phyloP scores from a whole-genome alignment of 495 filamentous ascomycete species.

The Trichoderma asperelloides region DNA sequence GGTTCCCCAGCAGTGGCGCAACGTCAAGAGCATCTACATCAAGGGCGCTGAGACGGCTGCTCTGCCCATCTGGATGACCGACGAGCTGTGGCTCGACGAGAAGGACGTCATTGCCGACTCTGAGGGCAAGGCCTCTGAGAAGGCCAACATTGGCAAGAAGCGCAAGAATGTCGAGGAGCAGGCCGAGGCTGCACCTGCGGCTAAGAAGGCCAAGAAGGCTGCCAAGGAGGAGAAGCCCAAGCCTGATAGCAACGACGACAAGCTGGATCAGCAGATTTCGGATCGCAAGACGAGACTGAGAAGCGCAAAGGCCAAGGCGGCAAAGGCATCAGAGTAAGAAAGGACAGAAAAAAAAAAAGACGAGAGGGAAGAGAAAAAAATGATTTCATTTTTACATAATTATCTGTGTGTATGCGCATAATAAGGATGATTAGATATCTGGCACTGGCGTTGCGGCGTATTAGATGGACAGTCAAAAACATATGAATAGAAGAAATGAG shows the following conservation, averaged over 20 bases:
- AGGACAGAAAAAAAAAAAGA: not conserved
- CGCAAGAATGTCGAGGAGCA: slow-evolving; percentile 41
- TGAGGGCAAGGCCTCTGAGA: slow-evolving; percentile 37
- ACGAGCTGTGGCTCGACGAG: slow-evolving; percentile 82
- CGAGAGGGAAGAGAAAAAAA: not conserved
- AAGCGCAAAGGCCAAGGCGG: slow-evolving; percentile 49
- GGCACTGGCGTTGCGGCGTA: slow-evolving; percentile 4
- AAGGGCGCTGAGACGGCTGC: slow-evolving; percentile 81
- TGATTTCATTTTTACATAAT: not conserved
- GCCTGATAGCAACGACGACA: slow-evolving; percentile 42
- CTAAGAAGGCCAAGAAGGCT: slow-evolving; percentile 32
- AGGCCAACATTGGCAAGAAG: slow-evolving; percentile 58
- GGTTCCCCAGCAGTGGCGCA: slow-evolving; percentile 75
- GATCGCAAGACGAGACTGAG: slow-evolving; percentile 49
- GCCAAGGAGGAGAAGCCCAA: slow-evolving; percentile 12
- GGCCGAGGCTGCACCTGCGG: slow-evolving; percentile 44
- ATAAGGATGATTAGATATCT: slow-evolving; percentile 7
- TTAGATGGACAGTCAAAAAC: not conserved
- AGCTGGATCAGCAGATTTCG: slow-evolving; percentile 50
- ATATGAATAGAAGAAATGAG: not conserved
- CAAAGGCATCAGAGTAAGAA: slow-evolving; percentile 43
- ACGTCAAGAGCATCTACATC: slow-evolving; percentile 73
- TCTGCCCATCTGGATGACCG: slow-evolving; percentile 83
- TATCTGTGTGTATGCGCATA: slow-evolving; percentile 7
- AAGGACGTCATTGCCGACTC: slow-evolving; percentile 62